Percentiles rank a stretch among this genome's conserved stretches.
phyloP scores from a whole-genome alignment of 176 grass and related monocot species.

The Puya raimondii region DNA sequence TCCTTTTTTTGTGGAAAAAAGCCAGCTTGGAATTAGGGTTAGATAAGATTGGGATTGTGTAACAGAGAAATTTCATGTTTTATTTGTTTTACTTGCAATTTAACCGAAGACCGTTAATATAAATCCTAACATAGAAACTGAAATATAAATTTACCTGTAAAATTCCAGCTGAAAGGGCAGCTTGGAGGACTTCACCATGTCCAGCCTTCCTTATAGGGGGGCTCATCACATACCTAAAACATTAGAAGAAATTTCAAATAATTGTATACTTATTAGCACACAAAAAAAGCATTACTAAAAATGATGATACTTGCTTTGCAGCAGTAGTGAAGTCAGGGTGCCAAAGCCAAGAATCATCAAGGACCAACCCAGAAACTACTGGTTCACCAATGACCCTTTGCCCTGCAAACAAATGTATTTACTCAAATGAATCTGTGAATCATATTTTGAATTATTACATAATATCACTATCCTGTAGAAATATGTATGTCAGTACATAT shows the following conservation, averaged over 20 bases:
- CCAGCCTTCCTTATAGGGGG: conserved; percentile 87
- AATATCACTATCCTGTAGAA: not conserved
- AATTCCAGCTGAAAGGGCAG: conserved; percentile 85
- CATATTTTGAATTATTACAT: not conserved
- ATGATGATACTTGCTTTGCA: conserved; percentile 49
- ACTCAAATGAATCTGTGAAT: conserved; percentile 19
- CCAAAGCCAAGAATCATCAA: conserved; percentile 98
- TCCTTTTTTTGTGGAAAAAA: too few species aligned
- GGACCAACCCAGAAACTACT: conserved; percentile 80
- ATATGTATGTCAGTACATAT: not conserved
- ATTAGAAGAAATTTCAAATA: not conserved
- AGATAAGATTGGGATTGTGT: not conserved
- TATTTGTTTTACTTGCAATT: not conserved
- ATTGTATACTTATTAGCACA: not conserved
- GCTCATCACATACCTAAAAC: conserved; percentile 91
- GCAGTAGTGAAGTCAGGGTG: conserved; percentile 72
- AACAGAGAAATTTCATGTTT: not conserved
- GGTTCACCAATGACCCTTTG: conserved; percentile 92
- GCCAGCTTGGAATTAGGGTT: too few species aligned
- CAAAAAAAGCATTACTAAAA: conserved; percentile 1
- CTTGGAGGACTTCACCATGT: conserved; percentile 71
- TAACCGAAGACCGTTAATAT: not conserved
- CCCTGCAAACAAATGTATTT: conserved; percentile 35
- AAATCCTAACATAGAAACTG: not conserved
- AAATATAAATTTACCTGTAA: conserved; percentile 44